Evolutionary conservation across 805 yeast species (phyloP).

Genomic region (Isabelozyma gotoi): DNA sequence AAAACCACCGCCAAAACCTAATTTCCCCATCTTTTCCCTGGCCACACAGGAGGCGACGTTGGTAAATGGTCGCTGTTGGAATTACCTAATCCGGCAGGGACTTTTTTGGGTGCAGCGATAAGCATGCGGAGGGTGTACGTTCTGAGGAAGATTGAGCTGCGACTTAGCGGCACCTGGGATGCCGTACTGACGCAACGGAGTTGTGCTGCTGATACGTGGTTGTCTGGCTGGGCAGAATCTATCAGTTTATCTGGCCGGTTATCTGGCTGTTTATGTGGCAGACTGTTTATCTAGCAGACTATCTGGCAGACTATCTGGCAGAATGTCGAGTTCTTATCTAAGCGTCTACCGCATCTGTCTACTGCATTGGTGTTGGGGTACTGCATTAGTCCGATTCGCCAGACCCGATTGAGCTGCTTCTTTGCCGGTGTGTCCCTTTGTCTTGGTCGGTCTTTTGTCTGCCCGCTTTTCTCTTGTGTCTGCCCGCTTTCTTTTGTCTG

Average conservation of each 20-base stretch:
- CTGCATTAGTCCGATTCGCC: too few species aligned
- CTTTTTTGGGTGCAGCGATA: not conserved
- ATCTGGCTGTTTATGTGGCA: too few species aligned
- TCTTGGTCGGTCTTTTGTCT: not conserved
- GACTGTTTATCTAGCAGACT: too few species aligned
- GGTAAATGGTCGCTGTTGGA: not conserved
- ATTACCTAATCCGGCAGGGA: not conserved
- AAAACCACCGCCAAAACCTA: not conserved
- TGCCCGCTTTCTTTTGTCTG: not conserved
- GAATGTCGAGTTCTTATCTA: too few species aligned
- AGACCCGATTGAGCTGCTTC: too few species aligned
- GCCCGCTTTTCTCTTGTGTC: not conserved
- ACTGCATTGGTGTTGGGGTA: too few species aligned
- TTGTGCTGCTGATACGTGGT: too few species aligned
- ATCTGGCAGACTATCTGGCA: too few species aligned
- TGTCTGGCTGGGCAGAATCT: too few species aligned
- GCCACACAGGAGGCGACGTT: not conserved
- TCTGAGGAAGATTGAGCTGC: not conserved
- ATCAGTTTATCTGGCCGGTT: too few species aligned
- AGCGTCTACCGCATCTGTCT: too few species aligned
- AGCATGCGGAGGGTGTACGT: not conserved
- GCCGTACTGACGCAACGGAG: not conserved
- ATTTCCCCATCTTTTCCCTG: not conserved
- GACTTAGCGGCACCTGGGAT: not conserved
- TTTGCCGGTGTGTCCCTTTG: too few species aligned